These are phyloP conservation scores for Infundibulicybe gibba DNA, from an alignment of 768 basidiomycete genomes.

Conservation along the genomic window DNA sequence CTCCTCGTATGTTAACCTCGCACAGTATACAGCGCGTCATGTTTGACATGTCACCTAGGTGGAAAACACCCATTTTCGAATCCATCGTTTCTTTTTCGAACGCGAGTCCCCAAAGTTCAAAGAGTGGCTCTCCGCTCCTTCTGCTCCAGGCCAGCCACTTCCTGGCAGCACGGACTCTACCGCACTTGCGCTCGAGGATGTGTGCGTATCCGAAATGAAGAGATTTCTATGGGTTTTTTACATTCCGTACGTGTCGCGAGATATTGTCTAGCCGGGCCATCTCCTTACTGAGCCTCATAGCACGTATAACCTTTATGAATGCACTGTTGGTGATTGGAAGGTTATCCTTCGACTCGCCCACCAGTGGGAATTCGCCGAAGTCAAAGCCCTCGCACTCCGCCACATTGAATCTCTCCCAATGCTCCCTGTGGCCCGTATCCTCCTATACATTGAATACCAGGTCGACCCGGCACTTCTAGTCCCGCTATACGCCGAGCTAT, in stretches of 20 bases:
- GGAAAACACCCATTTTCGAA: conserved; percentile 49
- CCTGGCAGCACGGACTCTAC: conserved; percentile 35
- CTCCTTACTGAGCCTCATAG: neutral
- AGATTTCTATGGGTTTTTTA: conserved; percentile 60
- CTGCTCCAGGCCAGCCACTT: conserved; percentile 22
- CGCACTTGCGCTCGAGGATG: conserved; percentile 37
- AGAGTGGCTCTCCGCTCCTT: conserved; percentile 25
- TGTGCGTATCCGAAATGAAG: conserved; percentile 4
- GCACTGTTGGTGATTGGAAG: neutral
- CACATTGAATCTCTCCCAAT: conserved; percentile 24
- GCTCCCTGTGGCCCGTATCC: neutral
- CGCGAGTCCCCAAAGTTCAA: conserved; percentile 53
- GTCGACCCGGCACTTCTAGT: neutral
- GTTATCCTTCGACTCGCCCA: neutral
- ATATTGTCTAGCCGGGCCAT: neutral
- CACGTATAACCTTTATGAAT: neutral
- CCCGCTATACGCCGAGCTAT: neutral
- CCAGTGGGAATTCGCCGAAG: conserved; percentile 25
- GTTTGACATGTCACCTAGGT: conserved; percentile 32
- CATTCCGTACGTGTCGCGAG: conserved; percentile 42
- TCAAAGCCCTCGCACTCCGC: conserved; percentile 33
- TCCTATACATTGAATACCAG: neutral
- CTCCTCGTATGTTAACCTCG: conserved; percentile 39
- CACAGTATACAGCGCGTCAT: neutral
- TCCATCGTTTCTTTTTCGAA: conserved; percentile 63